These are phyloP conservation scores for Oemleria cerasiformis DNA, from an alignment of 306 rosid species.

Conservation along the genomic window DNA sequence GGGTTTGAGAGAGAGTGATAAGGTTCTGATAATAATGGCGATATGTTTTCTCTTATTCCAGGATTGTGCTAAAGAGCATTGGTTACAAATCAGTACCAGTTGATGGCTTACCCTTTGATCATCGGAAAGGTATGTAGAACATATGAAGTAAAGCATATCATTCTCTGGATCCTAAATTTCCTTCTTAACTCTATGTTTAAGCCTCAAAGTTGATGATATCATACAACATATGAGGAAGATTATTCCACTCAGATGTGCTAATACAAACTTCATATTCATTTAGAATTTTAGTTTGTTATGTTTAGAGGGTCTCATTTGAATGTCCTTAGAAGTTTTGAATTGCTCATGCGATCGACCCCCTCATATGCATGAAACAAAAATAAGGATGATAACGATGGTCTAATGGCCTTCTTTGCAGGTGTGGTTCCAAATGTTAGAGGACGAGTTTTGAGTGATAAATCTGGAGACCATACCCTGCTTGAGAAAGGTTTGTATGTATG, in stretches of 20 bases:
- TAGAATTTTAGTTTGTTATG: neutral
- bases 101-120: conserved; percentile 80
- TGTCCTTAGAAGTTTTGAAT: neutral
- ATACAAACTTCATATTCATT: neutral
- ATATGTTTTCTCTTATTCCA: conserved; percentile 36
- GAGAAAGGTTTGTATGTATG: conserved; percentile 87
- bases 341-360: neutral
- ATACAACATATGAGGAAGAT: neutral
- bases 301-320: neutral
- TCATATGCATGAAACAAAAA: no score
- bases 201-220: neutral
- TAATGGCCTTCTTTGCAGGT: conserved; percentile 49
- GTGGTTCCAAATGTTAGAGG: conserved; percentile 77
- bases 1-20: neutral
- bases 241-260: neutral
- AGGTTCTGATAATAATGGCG: conserved; percentile 8
- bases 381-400: neutral
- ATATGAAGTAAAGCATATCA: neutral
- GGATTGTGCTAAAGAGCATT: conserved; percentile 89
- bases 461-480: conserved; percentile 34
- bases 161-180: neutral
- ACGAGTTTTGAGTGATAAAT: no score
- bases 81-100: conserved; percentile 87
- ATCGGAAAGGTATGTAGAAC: conserved; percentile 55
- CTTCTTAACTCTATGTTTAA: neutral